Base-by-base conservation (phyloP, 163 green algal genomes). In the Scenedesmus sp. region DNA sequence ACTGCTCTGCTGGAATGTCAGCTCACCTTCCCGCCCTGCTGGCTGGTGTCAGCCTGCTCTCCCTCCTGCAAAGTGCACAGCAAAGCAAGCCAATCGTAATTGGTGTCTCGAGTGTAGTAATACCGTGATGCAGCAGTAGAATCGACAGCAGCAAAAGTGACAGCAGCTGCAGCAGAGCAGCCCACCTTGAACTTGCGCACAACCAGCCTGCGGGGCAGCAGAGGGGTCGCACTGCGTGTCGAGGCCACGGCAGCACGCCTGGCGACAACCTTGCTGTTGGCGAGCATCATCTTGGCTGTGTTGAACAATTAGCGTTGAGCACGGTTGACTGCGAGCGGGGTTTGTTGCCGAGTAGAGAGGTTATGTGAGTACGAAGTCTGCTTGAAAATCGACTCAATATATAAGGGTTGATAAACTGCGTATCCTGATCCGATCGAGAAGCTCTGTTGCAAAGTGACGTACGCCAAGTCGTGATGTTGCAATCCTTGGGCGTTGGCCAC, bases 11-110 rank as follows among this genome's bases (percentile, higher is more conserved):
- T 46, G 34, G 4, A 23, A 12, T 5, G 5, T 79, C 70, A 46
- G 70, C 83, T 56, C 57, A 77, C 83, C 86, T 91, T 87, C 16
- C 46, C 23, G 52, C 88, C 88, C 88, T 92, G 88, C n/a, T 66
- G 55, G n/a, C 23, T 56, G n/a, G 88, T 92, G 82, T 92, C 88
- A 59, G 81, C 88, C 81, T 92, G 88, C 88, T 92, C 88, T 74
- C 88, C 88, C 88, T 92, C 88, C 88, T 91, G 88, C 34, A 70
- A 46, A 56, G 26, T 18, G 26, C 15, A 59, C 4, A 9, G 12
- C 23, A 34, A 15, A 26, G 1, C n/a, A 8, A 77, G 20, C 20
- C 18, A 3, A 26, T n/a, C 3, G 9, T 54, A 26, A n/a, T 20
- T 23, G n/a, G 23, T 34, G 77, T 16, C 20, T 20, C 16, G 16